These are phyloP conservation scores for Oxyria digyna DNA, from an alignment of 148 eudicot species.

Conservation along the genomic window DNA sequence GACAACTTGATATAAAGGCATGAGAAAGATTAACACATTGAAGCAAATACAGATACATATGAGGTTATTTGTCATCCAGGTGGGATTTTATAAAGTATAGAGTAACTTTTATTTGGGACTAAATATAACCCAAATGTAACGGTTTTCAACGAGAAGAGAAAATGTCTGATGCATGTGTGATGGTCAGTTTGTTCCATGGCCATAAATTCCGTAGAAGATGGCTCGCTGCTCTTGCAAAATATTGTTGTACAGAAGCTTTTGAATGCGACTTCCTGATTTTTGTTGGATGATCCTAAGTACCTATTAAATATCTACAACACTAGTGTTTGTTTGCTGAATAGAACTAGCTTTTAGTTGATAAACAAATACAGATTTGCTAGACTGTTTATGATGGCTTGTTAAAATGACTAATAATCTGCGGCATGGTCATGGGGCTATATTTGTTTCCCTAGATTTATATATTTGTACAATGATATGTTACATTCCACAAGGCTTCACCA, in stretches of 20 bases:
- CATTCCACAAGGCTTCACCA: background rate
- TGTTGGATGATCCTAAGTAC: background rate
- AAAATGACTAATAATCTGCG: background rate
- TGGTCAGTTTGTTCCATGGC: background rate
- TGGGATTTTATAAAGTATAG: background rate
- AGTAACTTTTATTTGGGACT: background rate
- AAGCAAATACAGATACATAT: background rate
- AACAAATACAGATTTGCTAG: background rate
- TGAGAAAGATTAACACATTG: background rate
- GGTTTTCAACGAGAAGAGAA: background rate
- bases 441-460: background rate
- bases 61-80: background rate
- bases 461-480: background rate
- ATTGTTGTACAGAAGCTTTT: background rate
- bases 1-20: background rate
- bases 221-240: background rate
- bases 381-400: background rate
- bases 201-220: background rate
- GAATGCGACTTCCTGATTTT: background rate
- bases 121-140: background rate
- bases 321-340: background rate
- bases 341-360: background rate
- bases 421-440: background rate
- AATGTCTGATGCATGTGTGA: background rate
- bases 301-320: background rate